phyloP scores from a whole-genome alignment of 257 asterid genomes.

The Solanum infundibuliforme region DNA sequence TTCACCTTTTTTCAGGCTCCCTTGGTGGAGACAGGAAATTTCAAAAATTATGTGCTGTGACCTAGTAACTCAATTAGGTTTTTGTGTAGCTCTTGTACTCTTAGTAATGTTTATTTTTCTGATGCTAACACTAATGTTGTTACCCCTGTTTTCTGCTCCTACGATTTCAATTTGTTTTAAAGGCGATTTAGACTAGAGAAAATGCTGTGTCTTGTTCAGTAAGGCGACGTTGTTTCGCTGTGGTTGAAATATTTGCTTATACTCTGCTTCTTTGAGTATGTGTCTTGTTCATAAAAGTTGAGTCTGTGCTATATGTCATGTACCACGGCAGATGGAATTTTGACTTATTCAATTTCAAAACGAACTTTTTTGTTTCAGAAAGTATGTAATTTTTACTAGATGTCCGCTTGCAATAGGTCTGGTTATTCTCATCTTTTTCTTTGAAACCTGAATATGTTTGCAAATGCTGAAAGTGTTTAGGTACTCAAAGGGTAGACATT shows the following conservation, averaged over 20 bases:
- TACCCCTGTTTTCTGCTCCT: neutral
- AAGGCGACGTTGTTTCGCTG: neutral
- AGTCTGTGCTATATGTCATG: neutral
- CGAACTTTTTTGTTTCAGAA: neutral
- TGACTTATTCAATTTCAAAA: neutral
- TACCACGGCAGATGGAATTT: neutral
- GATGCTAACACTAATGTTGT: neutral
- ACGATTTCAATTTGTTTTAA: neutral
- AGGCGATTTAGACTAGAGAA: neutral
- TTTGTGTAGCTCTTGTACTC: neutral
- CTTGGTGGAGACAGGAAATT: neutral
- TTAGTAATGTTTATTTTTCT: neutral
- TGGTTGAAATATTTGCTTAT: neutral
- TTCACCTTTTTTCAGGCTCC: neutral
- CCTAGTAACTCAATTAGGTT: neutral
- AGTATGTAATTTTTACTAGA: neutral
- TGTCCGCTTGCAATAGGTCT: neutral
- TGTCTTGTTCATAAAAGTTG: neutral
- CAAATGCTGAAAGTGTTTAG: neutral
- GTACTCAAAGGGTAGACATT: neutral
- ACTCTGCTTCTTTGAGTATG: neutral
- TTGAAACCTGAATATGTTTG: neutral
- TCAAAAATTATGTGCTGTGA: neutral
- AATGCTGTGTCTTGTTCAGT: neutral
- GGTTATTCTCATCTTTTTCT: neutral